Percentiles rank a stretch among this genome's conserved stretches.
These are phyloP conservation scores for Cordyceps pruinosa DNA, from an alignment of 2,329 filamentous ascomycete species.

Conservation along the genomic window DNA sequence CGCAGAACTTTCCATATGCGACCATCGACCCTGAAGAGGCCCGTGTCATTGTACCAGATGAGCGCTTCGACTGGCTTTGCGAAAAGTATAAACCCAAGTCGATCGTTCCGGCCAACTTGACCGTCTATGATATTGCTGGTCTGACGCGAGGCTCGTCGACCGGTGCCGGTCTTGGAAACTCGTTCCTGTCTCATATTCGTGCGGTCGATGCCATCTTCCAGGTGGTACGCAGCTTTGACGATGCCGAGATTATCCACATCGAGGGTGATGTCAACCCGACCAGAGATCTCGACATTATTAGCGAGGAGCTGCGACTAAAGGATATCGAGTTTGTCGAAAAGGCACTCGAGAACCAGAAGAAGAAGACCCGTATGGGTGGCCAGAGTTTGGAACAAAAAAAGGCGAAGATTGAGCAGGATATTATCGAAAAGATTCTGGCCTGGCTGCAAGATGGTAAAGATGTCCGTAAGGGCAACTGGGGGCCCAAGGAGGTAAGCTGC, in stretches of 20 bases:
- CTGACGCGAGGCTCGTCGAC: constrained; percentile 93
- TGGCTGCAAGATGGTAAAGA: constrained; percentile 86
- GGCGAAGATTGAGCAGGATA: constrained; percentile 87
- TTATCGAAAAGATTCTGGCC: constrained; percentile 80
- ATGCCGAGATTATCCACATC: constrained; percentile 98
- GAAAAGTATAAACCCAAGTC: constrained; percentile 98
- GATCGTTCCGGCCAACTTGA: constrained; percentile 91
- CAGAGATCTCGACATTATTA: constrained; percentile 93
- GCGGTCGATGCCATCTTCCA: constrained; percentile 98
- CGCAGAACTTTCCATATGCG: constrained; percentile 92
- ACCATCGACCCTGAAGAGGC: constrained; percentile 99
- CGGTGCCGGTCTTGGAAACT: constrained; percentile 93
- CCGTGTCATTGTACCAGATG: constrained; percentile 93
- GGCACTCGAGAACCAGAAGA: constrained; percentile 82
- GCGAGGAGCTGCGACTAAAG: constrained; percentile 92
- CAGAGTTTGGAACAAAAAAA: constrained; percentile 98
- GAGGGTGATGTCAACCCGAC: constrained; percentile 96
- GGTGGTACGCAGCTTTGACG: constrained; percentile 94
- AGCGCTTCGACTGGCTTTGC: constrained; percentile 90
- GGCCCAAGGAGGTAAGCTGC: constrained; percentile 82
- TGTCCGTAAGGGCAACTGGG: constrained; percentile 84
- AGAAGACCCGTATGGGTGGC: constrained; percentile 90
- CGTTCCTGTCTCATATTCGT: constrained; percentile 97
- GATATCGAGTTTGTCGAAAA: constrained; percentile 99
- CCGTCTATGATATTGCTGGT: constrained; percentile 97